These are phyloP conservation scores for Cadophora sp. DNA, from an alignment of 2,329 filamentous ascomycete genomes.

Conservation along the genomic window DNA sequence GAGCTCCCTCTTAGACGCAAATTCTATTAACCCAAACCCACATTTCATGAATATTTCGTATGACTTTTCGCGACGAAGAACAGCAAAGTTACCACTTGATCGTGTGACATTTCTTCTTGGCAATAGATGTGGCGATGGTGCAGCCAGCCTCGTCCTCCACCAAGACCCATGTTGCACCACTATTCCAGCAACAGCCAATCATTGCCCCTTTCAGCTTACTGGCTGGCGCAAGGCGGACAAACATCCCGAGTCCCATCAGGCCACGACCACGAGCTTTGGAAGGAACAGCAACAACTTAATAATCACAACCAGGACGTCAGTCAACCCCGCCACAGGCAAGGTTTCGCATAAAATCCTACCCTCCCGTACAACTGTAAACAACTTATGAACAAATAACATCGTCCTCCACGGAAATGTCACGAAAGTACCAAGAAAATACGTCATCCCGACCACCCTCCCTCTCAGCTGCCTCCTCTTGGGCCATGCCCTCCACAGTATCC, in stretches of 20 bases:
- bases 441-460: constrained; percentile 46
- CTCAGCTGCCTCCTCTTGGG: constrained; percentile 48
- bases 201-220: not conserved
- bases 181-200: not conserved
- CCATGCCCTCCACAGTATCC: constrained; percentile 54
- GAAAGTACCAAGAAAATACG: constrained; percentile 8
- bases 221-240: not conserved
- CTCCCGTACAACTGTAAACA: not conserved
- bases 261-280: not conserved
- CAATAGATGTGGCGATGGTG: not conserved
- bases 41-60: not conserved
- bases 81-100: not conserved
- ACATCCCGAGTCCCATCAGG: not conserved
- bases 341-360: not conserved
- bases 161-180: not conserved
- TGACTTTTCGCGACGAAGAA: not conserved
- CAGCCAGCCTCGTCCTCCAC: constrained; percentile 14
- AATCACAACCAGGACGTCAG: not conserved
- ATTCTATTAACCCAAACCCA: not conserved
- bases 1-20: constrained; percentile 6
- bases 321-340: not conserved
- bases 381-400: not conserved
- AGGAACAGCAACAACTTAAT: constrained; percentile 2
- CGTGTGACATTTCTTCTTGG: not conserved
- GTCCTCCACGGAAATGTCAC: constrained; percentile 1